phyloP scores from a whole-genome alignment of 139 green algal genomes.

The Volvox africanus region DNA sequence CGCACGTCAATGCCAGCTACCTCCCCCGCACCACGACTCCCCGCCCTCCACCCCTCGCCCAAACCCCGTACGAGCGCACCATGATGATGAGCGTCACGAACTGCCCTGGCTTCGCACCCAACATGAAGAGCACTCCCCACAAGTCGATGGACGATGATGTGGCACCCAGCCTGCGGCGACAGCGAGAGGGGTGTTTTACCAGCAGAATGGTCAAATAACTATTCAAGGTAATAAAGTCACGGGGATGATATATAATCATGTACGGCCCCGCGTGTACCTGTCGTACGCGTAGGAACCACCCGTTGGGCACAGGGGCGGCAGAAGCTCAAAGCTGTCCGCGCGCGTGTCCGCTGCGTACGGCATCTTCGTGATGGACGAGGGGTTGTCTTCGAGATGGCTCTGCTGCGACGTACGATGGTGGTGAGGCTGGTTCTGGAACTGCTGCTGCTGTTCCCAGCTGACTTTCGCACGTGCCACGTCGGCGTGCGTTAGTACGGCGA shows the following conservation, averaged over 20 bases:
- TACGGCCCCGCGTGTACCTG: too few species aligned
- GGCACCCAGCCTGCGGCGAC: not conserved
- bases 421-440: not conserved
- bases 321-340: slow-evolving; percentile 40
- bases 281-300: too few species aligned
- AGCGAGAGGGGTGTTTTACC: too few species aligned
- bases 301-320: not conserved
- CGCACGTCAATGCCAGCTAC: too few species aligned
- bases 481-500: not conserved
- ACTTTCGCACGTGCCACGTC: not conserved
- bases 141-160: not conserved
- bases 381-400: not conserved
- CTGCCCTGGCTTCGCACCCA: slow-evolving; percentile 3
- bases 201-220: too few species aligned
- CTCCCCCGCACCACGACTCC: too few species aligned
- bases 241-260: too few species aligned
- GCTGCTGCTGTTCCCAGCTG: slow-evolving; percentile 19
- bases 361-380: not conserved
- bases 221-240: too few species aligned
- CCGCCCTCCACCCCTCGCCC: not conserved
- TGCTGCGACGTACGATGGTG: not conserved
- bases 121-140: slow-evolving; percentile 42
- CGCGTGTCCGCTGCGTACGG: not conserved
- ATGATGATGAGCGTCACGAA: slow-evolving; percentile 43
- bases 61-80: not conserved